Base-by-base conservation (phyloP, 2,329 filamentous ascomycete species). In the Aspergillus sergii region DNA sequence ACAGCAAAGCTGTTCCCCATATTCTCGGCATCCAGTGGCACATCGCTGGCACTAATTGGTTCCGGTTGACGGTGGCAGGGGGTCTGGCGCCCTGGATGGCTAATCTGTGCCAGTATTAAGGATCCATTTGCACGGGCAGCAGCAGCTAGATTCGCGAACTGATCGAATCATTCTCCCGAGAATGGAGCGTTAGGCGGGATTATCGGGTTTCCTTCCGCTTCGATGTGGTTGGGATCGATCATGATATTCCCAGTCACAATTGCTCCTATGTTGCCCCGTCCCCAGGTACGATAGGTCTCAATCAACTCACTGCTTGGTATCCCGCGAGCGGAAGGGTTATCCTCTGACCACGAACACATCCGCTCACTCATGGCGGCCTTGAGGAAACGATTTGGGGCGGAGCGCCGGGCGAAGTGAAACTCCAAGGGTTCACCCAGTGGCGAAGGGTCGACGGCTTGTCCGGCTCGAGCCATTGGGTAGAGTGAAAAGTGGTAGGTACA, bases 341-440 rank as follows among this genome's bases (percentile, higher is more conserved):
- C 81, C 7, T 83, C 78, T 61, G 85, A 81, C 86, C 86, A 91
- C 5, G 84, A 86, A 0, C 87, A 85, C 16, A 90, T 77, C 7
- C 83, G 79, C 73, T 91, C 89, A 1, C 85, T 86, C 88, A 91
- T 90, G 48, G 89, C 85, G 4, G 80, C 87, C 75, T 91, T 91
- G 66, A 90, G 74, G 70, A 90, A 88, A n/a, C 88, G 81, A 72
- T 91, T 91, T 50, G 83, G 84, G 1, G 88, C 88, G 1, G 82
- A 84, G 61, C 79, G 82, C 57, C 83, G 81, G 48, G 83, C 84
- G 73, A 86, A 85, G 28, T 77, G 73, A 65, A 85, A 85, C 19
- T 76, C 72, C 53, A 87, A 76, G 8, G 84, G 83, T 67, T 80
- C 66, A 11, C 74, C 82, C n/a, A 87, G 73, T 0, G 81, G 77